Evolutionary conservation across 1,139 yeast species (phyloP).

Genomic region (Nakaseomyces sp.): DNA sequence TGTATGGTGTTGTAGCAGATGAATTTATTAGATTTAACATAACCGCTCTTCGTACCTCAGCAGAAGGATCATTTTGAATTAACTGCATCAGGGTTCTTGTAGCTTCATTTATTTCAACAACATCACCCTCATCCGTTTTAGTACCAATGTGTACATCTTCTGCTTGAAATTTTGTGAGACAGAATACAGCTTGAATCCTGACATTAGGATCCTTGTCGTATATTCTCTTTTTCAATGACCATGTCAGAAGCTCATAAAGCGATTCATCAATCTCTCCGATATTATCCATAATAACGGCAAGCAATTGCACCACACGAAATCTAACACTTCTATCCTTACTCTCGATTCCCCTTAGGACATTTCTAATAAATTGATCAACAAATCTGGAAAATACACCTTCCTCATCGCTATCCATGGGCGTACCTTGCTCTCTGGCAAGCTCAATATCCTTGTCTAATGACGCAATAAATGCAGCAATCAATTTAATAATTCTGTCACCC

Average conservation of each 20-base stretch:
- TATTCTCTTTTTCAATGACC: constrained; percentile 54
- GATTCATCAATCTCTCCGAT: constrained; percentile 73
- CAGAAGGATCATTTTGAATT: constrained; percentile 68
- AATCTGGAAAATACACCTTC: constrained; percentile 43
- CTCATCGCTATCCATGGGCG: constrained; percentile 26
- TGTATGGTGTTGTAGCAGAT: constrained; percentile 39
- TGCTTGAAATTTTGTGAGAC: constrained; percentile 70
- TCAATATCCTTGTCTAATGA: constrained; percentile 24
- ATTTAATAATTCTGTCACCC: constrained; percentile 72
- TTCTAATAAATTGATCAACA: constrained; percentile 53
- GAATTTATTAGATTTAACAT: constrained; percentile 58
- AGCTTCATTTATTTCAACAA: constrained; percentile 37
- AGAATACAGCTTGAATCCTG: constrained; percentile 73
- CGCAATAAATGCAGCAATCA: constrained; percentile 58
- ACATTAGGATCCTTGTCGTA: constrained; percentile 74
- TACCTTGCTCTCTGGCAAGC: constrained; percentile 35
- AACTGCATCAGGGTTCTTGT: constrained; percentile 45
- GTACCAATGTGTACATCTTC: constrained; percentile 27
- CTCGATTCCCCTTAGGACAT: constrained; percentile 65
- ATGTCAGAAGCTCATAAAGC: constrained; percentile 53
- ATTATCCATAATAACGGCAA: constrained; percentile 64
- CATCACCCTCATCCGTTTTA: constrained; percentile 32
- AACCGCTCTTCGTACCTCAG: constrained; percentile 87
- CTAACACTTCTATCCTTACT: constrained; percentile 73
- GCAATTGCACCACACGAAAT: constrained; percentile 67